Evolutionary conservation across 1,284 basidiomycete species (phyloP), one percentile per base, ranked within the genome.

Genomic region (Ceratobasidium sp.): DNA sequence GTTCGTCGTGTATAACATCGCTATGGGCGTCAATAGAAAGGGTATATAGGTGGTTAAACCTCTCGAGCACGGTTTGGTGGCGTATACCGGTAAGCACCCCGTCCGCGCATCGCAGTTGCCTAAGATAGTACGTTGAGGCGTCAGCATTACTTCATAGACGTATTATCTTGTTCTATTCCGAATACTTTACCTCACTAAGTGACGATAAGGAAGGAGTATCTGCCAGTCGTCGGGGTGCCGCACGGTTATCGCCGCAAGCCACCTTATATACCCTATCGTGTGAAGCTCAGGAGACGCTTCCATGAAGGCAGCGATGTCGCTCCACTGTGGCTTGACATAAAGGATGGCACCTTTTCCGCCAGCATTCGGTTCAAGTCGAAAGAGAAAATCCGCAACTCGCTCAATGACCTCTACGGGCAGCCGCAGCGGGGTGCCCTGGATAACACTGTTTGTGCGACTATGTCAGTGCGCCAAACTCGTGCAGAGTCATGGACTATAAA

Each of bases 1-100:
- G 51, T 17, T 43, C 62, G 25, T 74, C 32, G 29, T 57, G 49
- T 13, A 9, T 3, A 44, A 66, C 40, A 49, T 75, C 73, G 13
- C 34, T 22, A 29, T 75, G 73, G 37, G 62, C 54, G 22, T 75
- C 73, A 40, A 75, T 52, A 9, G 73, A 65, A 19, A 75, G 61
- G n/a, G 61, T 34, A 32, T 57, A 64, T 2, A 75, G 40, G 29
- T 52, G 32, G 19, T 37, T 19, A 56, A 75, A 52, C 22, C 52
- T 37, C 4, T 49, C 34, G 15, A 75, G 62, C 13, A 56, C 44
- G 5, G n/a, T 22, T 37, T 64, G 49, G 37, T 56, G 34, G 15
- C 40, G 40, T 34, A 17, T 37, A 37, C 29, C n/a, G 7, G 32
- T n/a, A 9, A 75, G 22, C 19, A 37, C 62, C 9, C 51, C 37